A percentile compares a stretch with the other conserved stretches of the same genome.
These are phyloP conservation scores for Letharia columbiana DNA, from an alignment of 495 filamentous ascomycete genomes.

Conservation along the genomic window DNA sequence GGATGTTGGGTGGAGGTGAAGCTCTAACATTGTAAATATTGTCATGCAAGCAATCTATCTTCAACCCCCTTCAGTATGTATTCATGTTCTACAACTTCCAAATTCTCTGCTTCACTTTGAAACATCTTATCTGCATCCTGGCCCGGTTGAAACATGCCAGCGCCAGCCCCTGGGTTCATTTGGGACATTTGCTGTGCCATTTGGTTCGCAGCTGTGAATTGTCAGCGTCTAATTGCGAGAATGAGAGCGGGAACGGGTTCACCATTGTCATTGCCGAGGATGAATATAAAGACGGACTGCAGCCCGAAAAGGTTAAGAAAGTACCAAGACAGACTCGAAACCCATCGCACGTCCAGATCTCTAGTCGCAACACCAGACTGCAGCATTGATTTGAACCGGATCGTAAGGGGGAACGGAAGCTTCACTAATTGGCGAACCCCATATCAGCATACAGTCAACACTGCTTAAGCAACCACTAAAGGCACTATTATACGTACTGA, in stretches of 20 bases:
- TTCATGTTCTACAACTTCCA: constrained; percentile 88
- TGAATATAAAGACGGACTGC: constrained; percentile 95
- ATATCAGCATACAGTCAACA: not conserved
- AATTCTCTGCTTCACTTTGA: constrained; percentile 80
- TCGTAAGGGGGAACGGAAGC: constrained; percentile 94
- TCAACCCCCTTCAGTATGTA: constrained; percentile 84
- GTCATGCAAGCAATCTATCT: constrained; percentile 56
- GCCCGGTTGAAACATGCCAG: constrained; percentile 82
- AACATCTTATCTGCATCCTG: constrained; percentile 94
- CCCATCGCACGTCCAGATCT: constrained; percentile 95
- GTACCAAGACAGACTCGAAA: constrained; percentile 97
- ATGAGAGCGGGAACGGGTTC: constrained; percentile 12
- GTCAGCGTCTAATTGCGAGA: constrained; percentile 5
- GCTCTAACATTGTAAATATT: not conserved
- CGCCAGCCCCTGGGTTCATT: constrained; percentile 59
- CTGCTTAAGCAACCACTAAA: not conserved
- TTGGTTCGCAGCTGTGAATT: constrained; percentile 72
- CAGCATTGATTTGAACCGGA: constrained; percentile 98
- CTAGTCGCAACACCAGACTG: constrained; percentile 92
- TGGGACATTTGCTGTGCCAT: constrained; percentile 89
- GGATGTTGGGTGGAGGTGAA: not conserved
- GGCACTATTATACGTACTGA: constrained; percentile 51
- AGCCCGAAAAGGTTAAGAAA: constrained; percentile 94
- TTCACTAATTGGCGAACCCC: constrained; percentile 57
- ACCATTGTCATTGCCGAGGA: constrained; percentile 94